Evolutionary conservation across 208 protist genomes (phyloP).

Genomic region (Strigomonas culicis): DNA sequence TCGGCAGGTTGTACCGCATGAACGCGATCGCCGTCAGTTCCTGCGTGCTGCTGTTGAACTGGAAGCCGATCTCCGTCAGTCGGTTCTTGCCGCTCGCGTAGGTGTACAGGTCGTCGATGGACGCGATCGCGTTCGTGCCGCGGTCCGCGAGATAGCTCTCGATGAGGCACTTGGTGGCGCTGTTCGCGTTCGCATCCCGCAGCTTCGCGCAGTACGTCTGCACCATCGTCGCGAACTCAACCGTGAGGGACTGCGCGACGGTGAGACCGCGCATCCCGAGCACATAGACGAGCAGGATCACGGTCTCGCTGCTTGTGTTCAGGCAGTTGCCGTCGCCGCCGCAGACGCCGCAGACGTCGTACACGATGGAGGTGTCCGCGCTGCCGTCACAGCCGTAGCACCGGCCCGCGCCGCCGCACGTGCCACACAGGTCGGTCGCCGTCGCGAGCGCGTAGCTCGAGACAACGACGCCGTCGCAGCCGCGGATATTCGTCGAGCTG

Average conservation of each 20-base stretch:
- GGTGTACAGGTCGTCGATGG: constrained; percentile 19
- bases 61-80: constrained; percentile 25
- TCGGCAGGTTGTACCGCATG: constrained; percentile 14
- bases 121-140: background rate
- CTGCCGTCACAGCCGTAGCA: constrained; percentile 58
- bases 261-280: constrained; percentile 22
- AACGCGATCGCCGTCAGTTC: constrained; percentile 9
- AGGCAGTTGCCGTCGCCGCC: constrained; percentile 36
- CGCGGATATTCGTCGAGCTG: constrained; percentile 13
- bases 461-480: constrained; percentile 36
- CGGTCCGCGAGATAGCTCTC: constrained; percentile 21
- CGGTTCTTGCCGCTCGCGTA: constrained; percentile 19
- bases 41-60: background rate
- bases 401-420: constrained; percentile 44
- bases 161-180: constrained; percentile 16
- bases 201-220: background rate
- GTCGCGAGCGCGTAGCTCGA: background rate
- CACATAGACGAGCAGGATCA: constrained; percentile 31
- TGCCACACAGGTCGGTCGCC: constrained; percentile 31
- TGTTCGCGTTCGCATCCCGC: constrained; percentile 2
- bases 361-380: constrained; percentile 21
- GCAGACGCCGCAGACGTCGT: constrained; percentile 56
- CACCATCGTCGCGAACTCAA: constrained; percentile 13
- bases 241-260: background rate
- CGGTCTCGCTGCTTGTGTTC: constrained; percentile 1